phyloP scores from a whole-genome alignment of 768 basidiomycete species.

The Krasilnikovozyma curviuscula region DNA sequence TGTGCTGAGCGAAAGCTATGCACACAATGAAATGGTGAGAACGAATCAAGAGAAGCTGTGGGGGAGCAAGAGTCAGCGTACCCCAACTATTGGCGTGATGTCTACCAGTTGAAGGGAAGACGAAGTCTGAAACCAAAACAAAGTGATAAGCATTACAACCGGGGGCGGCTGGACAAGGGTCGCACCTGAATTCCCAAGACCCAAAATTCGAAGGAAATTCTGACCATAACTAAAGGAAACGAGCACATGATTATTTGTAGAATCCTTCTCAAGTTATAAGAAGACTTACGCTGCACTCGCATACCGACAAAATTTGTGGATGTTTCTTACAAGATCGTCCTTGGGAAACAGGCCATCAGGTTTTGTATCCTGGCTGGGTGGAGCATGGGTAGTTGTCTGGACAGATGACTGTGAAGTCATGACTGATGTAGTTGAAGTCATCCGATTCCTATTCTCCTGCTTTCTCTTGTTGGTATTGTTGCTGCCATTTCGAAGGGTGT shows the following conservation, averaged over 20 bases:
- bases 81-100: conserved; percentile 24
- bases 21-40: conserved; percentile 13
- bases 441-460: no score
- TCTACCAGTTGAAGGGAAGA: conserved; percentile 23
- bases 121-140: conserved; percentile 13
- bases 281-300: conserved; percentile 8
- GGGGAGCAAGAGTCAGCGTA: neutral
- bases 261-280: no score
- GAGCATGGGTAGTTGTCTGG: conserved; percentile 5
- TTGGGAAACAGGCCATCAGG: conserved; percentile 6
- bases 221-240: no score
- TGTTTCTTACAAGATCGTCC: conserved; percentile 9
- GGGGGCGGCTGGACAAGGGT: no score
- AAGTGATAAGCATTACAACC: no score
- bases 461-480: no score
- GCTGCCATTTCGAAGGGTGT: no score
- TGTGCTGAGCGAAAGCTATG: conserved; percentile 23
- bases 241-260: no score
- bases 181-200: conserved; percentile 19
- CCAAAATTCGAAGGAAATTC: conserved; percentile 25
- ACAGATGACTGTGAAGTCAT: conserved; percentile 3
- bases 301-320: conserved; percentile 11
- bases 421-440: neutral
- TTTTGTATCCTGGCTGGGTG: neutral
- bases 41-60: neutral